Percentiles rank a stretch among this genome's conserved stretches.
Conservation (phyloP, 495 filamentous ascomycete species). For the Sporormia fimetaria region DNA sequence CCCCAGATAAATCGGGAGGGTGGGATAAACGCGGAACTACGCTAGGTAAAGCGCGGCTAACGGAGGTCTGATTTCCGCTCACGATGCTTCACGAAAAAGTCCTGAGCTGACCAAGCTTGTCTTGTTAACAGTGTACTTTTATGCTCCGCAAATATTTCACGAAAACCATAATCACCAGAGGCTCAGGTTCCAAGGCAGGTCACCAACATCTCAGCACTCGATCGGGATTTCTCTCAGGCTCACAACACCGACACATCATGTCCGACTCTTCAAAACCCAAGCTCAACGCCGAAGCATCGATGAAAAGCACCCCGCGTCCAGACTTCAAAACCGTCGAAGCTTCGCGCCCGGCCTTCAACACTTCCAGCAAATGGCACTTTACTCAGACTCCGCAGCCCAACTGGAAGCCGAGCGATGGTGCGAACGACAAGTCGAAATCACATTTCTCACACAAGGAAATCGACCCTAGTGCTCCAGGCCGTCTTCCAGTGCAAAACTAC, state of each 20-base stretch:
- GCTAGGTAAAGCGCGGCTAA: too few species aligned
- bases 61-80: too few species aligned
- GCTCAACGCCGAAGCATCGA: slow-evolving; percentile 36
- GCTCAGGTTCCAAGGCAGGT: too few species aligned
- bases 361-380: slow-evolving; percentile 39
- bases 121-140: too few species aligned
- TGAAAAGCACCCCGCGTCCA: slow-evolving; percentile 53
- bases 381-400: slow-evolving; percentile 61
- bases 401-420: slow-evolving; percentile 72
- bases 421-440: slow-evolving; percentile 49
- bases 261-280: slow-evolving; percentile 2
- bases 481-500: slow-evolving; percentile 66
- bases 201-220: background rate
- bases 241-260: background rate
- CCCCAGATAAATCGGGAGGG: too few species aligned
- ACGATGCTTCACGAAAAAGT: too few species aligned
- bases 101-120: too few species aligned
- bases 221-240: background rate
- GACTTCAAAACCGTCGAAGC: slow-evolving; percentile 72
- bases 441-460: slow-evolving; percentile 61
- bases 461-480: slow-evolving; percentile 64
- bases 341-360: slow-evolving; percentile 54
- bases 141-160: too few species aligned
- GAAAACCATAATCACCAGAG: too few species aligned
- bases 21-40: too few species aligned